A percentile compares a stretch with the other conserved stretches of the same genome.
Evolutionary conservation across 305 asterid genomes (phyloP).

Genomic region (Solanum hybrid): DNA sequence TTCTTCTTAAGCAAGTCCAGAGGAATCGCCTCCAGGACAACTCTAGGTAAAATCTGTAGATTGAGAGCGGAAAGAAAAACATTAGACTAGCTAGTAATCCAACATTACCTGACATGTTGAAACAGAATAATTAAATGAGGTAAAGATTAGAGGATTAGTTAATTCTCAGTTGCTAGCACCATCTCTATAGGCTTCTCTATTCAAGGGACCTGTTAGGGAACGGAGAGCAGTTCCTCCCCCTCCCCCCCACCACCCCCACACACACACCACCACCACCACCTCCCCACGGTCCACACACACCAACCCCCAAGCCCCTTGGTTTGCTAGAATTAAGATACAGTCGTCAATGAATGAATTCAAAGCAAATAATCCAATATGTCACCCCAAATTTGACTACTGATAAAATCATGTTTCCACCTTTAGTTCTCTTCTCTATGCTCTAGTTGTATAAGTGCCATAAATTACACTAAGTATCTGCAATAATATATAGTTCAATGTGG

Average conservation of each 20-base stretch:
- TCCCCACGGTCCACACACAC: not conserved
- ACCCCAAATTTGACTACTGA: not conserved
- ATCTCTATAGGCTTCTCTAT: not conserved
- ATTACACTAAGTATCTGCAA: not conserved
- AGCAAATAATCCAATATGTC: not conserved
- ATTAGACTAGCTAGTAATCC: not conserved
- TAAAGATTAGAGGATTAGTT: not conserved
- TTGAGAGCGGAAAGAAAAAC: constrained; percentile 6
- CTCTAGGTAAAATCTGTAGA: constrained; percentile 64
- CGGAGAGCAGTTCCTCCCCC: not conserved
- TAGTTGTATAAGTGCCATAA: not conserved
- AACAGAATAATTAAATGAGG: not conserved
- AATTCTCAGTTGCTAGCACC: not conserved
- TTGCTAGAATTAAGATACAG: not conserved
- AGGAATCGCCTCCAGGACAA: constrained; percentile 74
- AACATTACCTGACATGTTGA: not conserved
- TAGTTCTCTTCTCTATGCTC: not conserved
- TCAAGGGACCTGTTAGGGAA: not conserved
- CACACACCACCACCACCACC: not conserved
- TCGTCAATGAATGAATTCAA: not conserved
- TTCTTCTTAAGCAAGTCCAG: constrained; percentile 60
- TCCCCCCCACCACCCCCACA: not conserved
- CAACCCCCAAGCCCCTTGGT: not conserved
- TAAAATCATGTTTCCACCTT: not conserved
- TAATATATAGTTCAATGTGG: not conserved